A percentile compares a stretch with the other conserved stretches of the same genome.
Evolutionary conservation across 495 filamentous ascomycete species (phyloP).

Genomic region (Penicillium coffeae): DNA sequence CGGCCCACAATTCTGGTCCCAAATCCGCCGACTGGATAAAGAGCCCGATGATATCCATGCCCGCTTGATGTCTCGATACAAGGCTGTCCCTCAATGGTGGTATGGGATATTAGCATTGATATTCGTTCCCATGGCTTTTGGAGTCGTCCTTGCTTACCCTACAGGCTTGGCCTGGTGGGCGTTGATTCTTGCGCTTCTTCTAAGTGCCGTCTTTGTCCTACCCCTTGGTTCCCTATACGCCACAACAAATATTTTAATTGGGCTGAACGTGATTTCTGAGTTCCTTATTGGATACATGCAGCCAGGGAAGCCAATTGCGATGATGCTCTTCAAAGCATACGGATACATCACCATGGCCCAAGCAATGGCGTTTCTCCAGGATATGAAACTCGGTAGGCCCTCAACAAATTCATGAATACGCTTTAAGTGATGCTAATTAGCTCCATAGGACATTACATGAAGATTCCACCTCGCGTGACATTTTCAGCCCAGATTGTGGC

Average conservation of each 20-base stretch:
- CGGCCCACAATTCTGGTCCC: conserved; percentile 50
- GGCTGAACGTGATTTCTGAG: conserved; percentile 57
- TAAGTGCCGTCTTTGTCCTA: conserved; percentile 47
- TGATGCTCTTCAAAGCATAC: conserved; percentile 66
- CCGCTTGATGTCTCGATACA: conserved; percentile 58
- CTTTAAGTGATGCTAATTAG: no score
- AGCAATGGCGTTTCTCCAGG: conserved; percentile 49
- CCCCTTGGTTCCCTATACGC: conserved; percentile 53
- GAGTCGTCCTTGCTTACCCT: conserved; percentile 47
- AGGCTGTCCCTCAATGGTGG: conserved; percentile 61
- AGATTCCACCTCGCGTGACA: conserved; percentile 57
- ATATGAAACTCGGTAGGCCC: conserved; percentile 46
- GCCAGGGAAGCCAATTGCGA: conserved; percentile 55
- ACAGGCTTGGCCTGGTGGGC: conserved; percentile 52
- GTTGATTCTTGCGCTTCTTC: conserved; percentile 49
- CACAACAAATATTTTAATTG: conserved; percentile 51
- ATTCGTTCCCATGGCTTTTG: conserved; percentile 51
- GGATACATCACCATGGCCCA: conserved; percentile 57
- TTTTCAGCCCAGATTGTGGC: conserved; percentile 56
- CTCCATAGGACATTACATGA: conserved; percentile 58
- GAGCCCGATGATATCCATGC: conserved; percentile 66
- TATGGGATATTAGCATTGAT: conserved; percentile 45
- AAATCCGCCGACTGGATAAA: conserved; percentile 41
- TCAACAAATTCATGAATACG: background rate
- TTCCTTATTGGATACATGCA: conserved; percentile 65